Conservation (phyloP, 2,329 filamentous ascomycete genomes). For the Colletotrichum neosansevieriae region DNA sequence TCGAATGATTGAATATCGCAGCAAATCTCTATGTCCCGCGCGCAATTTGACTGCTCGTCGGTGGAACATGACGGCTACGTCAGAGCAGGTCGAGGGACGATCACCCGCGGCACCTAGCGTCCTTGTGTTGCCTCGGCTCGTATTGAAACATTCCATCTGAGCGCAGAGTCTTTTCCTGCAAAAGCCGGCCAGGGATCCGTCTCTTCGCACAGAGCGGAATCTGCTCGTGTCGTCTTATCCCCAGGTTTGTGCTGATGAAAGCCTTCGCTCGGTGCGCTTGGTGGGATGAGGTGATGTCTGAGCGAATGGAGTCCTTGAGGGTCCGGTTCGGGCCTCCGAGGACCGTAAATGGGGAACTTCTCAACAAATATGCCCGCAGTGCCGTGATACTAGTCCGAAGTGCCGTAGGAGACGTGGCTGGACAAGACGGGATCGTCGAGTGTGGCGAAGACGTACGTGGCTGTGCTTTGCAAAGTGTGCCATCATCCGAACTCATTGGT, state of each 20-base stretch:
- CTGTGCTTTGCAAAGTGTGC: not conserved
- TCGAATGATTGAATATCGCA: no score
- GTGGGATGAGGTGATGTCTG: constrained; percentile 9
- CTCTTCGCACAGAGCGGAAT: not conserved
- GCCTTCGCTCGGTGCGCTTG: not conserved
- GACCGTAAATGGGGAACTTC: not conserved
- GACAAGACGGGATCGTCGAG: not conserved
- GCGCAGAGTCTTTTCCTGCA: not conserved
- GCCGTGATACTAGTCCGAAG: not conserved
- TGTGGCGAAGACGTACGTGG: constrained; percentile 25
- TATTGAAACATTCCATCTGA: not conserved
- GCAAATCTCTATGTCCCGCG: no score
- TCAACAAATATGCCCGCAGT: not conserved
- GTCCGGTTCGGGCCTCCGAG: not conserved
- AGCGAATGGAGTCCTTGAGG: constrained; percentile 1
- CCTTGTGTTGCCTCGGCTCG: not conserved
- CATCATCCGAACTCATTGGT: constrained; percentile 2
- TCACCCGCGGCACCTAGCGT: no score
- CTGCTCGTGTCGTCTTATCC: constrained; percentile 26
- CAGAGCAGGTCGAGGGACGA: no score
- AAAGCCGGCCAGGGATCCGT: not conserved
- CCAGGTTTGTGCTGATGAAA: not conserved
- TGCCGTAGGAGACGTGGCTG: not conserved
- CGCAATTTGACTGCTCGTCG: no score
- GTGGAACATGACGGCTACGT: no score